Percentiles rank a stretch among this genome's conserved stretches.
Conservation (phyloP, 163 green algal genomes). For the Volvox carteri region DNA sequence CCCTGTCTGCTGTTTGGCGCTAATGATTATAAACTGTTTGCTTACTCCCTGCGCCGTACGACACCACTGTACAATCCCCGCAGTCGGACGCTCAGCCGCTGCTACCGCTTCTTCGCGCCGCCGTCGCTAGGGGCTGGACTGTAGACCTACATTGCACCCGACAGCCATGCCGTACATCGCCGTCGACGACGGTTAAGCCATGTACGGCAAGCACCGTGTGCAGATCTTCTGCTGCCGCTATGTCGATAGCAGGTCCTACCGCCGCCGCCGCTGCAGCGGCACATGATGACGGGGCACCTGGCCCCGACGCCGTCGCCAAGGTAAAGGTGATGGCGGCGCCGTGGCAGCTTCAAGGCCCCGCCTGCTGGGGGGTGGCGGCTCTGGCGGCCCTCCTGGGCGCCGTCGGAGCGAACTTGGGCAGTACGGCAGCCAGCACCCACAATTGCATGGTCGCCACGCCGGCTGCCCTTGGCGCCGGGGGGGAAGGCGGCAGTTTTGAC, state of each 20-base stretch:
- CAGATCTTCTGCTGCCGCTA: too few species aligned
- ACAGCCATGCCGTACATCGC: background rate
- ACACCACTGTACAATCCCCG: background rate
- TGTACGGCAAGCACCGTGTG: too few species aligned
- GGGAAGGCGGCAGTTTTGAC: background rate
- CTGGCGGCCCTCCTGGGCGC: background rate
- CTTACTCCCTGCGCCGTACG: background rate
- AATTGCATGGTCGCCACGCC: background rate
- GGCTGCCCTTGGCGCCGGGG: background rate
- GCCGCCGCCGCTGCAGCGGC: background rate
- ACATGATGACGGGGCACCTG: background rate
- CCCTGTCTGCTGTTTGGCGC: background rate
- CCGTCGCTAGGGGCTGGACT: background rate
- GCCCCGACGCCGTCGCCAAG: background rate
- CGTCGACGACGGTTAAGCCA: background rate
- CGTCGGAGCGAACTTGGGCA: background rate
- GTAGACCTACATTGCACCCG: conserved; percentile 45
- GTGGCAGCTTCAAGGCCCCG: conserved; percentile 28
- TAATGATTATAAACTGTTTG: too few species aligned
- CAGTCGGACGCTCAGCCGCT: conserved; percentile 29
- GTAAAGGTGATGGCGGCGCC: background rate
- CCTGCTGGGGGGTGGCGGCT: conserved; percentile 28
- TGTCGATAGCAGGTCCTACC: too few species aligned
- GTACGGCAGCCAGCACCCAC: background rate
- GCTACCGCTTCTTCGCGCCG: conserved; percentile 34